Base-by-base conservation (phyloP, 306 rosid species). In the Myrica gale region DNA sequence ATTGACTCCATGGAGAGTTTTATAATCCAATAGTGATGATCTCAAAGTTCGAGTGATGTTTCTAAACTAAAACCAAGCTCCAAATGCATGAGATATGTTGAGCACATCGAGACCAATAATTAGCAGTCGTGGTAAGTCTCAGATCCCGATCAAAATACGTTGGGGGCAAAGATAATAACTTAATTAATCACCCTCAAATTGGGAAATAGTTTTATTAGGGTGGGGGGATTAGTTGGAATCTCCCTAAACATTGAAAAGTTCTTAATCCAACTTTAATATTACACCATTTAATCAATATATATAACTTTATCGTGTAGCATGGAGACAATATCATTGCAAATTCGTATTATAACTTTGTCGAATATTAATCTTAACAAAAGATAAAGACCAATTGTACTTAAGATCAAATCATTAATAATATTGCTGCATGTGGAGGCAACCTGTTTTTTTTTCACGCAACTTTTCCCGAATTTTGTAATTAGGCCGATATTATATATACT, bases 1-100 rank as follows among this genome's bases (percentile, higher is more conserved):
- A 70, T 32, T 79, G 79, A 76, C 71, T 56, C 72, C 80, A 46
- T 9, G 47, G 47, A 12, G 19, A 56, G 6, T 78, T 76, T 76
- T 50, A 51, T 45, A 73, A 74, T 52, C 42, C 75, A 63, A 11
- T 43, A 51, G 67, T 76, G 69, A 75, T 79, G 37, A 32, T 70
- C 71, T 52, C 61, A 48, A 50, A 76, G 17, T 66, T 65, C 58
- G 39, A 58, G 20, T 72, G 23, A 39, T 16, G 3, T 53, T 45
- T 54, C 9, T 56, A 55, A 4, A 82, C 9, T 44, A 9, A 67
- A 21, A 6, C 17, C 10, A 37, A 32, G 46, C 73, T 69, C 72
- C 50, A 72, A 73, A 82, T 76, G 83, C 83, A 84, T 66, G 86
- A 82, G 76, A 74, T 77, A 75, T 71, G 84, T 60, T 48, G 65